Conservation (phyloP, 1,284 basidiomycete genomes). For the Leccinum pachyderme region DNA sequence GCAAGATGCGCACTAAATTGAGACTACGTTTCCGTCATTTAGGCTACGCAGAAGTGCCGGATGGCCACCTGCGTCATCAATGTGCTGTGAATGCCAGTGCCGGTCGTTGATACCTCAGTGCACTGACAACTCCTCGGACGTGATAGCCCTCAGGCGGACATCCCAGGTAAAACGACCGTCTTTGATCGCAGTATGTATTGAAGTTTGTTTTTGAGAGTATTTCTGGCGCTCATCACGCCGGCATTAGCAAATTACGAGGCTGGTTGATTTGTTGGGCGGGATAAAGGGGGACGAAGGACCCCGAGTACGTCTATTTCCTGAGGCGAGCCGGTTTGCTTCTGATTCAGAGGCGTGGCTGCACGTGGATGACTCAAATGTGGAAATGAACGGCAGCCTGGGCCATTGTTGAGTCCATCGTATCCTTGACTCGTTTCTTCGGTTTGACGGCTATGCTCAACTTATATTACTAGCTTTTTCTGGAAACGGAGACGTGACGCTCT, state of each 20-base stretch:
- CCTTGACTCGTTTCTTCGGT: conserved; percentile 2
- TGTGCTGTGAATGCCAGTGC: not conserved
- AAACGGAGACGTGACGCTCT: conserved; percentile 25
- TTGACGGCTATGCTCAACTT: conserved; percentile 7
- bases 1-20: not conserved
- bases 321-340: conserved; percentile 25
- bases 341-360: conserved; percentile 9
- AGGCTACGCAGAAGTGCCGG: conserved; percentile 12
- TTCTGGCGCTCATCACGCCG: conserved; percentile 23
- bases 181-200: conserved; percentile 6
- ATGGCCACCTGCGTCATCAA: conserved; percentile 13
- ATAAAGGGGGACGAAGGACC: conserved; percentile 19
- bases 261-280: conserved; percentile 20
- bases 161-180: conserved; percentile 15
- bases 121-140: conserved; percentile 23
- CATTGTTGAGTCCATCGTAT: not conserved
- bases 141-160: not conserved
- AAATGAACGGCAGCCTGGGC: not conserved
- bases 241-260: conserved; percentile 7
- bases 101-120: not conserved
- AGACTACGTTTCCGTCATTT: conserved; percentile 6
- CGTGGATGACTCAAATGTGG: conserved; percentile 14
- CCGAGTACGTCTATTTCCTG: conserved; percentile 14
- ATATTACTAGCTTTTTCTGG: conserved; percentile 9
- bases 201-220: conserved; percentile 12